Conservation (phyloP, 2,329 filamentous ascomycete species). For the Plenodomus lindquistii region DNA sequence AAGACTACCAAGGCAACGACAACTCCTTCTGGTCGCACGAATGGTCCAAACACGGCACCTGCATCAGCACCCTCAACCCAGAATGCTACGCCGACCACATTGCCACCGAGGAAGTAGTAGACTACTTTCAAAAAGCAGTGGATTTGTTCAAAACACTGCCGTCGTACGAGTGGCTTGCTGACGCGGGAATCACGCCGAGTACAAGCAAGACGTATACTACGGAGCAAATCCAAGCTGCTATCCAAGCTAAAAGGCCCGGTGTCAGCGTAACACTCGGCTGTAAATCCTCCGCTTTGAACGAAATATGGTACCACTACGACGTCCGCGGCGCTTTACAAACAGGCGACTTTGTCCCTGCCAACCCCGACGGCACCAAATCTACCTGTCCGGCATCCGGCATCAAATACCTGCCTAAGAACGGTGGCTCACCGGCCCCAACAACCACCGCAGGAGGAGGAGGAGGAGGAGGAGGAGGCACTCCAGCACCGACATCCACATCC, state of each 20-base stretch:
- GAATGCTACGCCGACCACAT: conserved; percentile 64
- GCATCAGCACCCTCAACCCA: conserved; percentile 69
- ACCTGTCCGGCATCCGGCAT: conserved; percentile 66
- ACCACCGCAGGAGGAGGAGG: conserved; percentile 10
- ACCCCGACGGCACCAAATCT: conserved; percentile 62
- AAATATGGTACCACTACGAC: conserved; percentile 68
- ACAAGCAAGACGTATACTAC: conserved; percentile 62
- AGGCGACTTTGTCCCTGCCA: conserved; percentile 63
- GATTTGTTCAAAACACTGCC: conserved; percentile 68
- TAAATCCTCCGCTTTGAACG: conserved; percentile 52
- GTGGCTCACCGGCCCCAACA: conserved; percentile 30
- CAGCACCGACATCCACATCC: conserved; percentile 34
- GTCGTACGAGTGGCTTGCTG: conserved; percentile 65
- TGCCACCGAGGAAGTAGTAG: conserved; percentile 65
- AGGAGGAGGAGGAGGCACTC: conserved; percentile 12
- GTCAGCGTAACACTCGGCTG: conserved; percentile 65
- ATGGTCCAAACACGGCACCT: conserved; percentile 74
- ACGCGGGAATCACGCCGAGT: conserved; percentile 63
- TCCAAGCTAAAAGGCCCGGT: conserved; percentile 57
- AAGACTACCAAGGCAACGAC: conserved; percentile 66
- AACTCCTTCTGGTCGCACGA: conserved; percentile 72
- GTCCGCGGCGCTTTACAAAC: conserved; percentile 61
- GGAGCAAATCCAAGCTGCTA: conserved; percentile 61
- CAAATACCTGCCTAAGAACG: conserved; percentile 65
- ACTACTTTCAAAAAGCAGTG: conserved; percentile 70